Evolutionary conservation across 495 filamentous ascomycete genomes (phyloP).

Genomic region (Ascodesmis nigricans): DNA sequence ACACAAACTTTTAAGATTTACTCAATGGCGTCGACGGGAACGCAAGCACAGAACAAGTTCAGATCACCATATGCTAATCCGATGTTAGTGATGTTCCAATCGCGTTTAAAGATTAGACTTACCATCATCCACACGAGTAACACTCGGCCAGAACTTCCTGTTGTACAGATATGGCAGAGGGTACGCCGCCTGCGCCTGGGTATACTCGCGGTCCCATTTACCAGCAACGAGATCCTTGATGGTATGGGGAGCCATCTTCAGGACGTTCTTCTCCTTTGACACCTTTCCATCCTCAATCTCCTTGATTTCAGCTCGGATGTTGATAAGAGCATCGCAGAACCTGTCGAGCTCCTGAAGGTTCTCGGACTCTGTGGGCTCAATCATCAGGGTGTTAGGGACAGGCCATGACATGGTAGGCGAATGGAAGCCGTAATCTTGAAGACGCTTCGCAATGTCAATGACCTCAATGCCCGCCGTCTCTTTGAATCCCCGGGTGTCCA

Average conservation of each 20-base stretch:
- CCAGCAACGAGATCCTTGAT: constrained; percentile 53
- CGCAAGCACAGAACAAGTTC: constrained; percentile 89
- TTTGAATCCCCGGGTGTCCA: constrained; percentile 72
- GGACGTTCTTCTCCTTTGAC: constrained; percentile 63
- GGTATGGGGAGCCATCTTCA: constrained; percentile 83
- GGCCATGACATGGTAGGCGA: constrained; percentile 98
- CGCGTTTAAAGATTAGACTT: constrained; percentile 23
- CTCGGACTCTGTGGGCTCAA: constrained; percentile 93
- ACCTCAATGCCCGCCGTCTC: constrained; percentile 73
- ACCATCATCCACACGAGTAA: constrained; percentile 82
- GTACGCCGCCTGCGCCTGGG: constrained; percentile 67
- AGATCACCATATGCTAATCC: constrained; percentile 63
- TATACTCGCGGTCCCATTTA: constrained; percentile 60
- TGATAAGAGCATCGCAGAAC: constrained; percentile 80
- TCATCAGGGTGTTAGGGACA: constrained; percentile 91
- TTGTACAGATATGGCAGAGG: constrained; percentile 65
- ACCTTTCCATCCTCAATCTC: constrained; percentile 61
- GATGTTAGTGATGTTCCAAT: constrained; percentile 21
- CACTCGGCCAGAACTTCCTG: constrained; percentile 97
- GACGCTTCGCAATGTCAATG: constrained; percentile 90
- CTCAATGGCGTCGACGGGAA: constrained; percentile 47
- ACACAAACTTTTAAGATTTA: constrained; percentile 5
- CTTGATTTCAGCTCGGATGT: constrained; percentile 68
- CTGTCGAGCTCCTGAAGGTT: constrained; percentile 84
- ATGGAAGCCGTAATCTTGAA: constrained; percentile 97